Base-by-base conservation (phyloP, 805 yeast genomes). In the Yarrowia deformans region DNA sequence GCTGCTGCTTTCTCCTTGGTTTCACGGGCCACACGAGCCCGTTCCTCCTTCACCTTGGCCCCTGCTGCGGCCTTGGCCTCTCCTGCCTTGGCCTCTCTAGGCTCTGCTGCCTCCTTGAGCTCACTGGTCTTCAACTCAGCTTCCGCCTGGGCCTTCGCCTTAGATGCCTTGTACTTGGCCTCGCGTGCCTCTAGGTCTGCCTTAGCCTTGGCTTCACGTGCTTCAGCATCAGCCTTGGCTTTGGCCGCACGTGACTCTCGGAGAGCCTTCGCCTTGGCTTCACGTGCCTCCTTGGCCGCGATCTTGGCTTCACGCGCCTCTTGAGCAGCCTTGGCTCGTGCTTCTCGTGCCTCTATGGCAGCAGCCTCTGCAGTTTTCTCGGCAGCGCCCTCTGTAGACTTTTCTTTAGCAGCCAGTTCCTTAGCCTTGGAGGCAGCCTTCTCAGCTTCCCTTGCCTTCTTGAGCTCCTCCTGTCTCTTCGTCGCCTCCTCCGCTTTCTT, bases 281-380 rank as follows among this genome's bases (percentile, higher is more conserved):
- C 45, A 18, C 34, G 42, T 14, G 23, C 42, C 16, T 16, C 34
- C 34, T 54, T 19, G 8, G 55, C 55, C 55, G 32, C 16, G 12
- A 42, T 42, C 56, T 52, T 52, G 14, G 54, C 37, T 19, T 49
- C 54, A 14, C 14, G 18, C 8, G 39, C 56, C 46, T 54, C 49
- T 18, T 45, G 29, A 12, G 49, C 49, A 9, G 32, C 16, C 8
- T 6, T 12, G 43, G 43, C 43, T 39, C 42, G 42, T 4, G 48
- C 48, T 18, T n/a, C 48, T 43, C 18, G 19, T 14, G 48, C 48
- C 23, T n/a, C 48, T 3, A 7, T n/a, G 29, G 13, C 60, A 32
- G 23, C 43, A 16, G 23, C 29, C 29, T 23, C 29, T 23, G 29
- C 29, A 4, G 29, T 23, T 23, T 23, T 2, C 29, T 23, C 4